Evolutionary conservation across 2,329 filamentous ascomycete genomes (phyloP).

Genomic region (Chalaropsis thielavioides): DNA sequence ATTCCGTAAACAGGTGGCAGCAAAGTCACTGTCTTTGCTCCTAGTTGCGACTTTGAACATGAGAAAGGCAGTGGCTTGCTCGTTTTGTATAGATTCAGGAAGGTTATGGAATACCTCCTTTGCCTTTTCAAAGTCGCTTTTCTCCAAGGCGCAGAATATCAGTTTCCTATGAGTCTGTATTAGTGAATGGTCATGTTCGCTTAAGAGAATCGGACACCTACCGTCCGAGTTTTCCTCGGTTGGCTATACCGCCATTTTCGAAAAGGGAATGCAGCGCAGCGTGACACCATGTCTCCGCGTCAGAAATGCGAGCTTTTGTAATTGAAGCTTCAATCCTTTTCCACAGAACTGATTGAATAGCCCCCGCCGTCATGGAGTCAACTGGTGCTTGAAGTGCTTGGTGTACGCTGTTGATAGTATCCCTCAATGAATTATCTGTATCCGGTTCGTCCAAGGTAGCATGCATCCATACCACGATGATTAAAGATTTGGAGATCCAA

Average conservation of each 20-base stretch:
- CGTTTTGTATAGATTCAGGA: slow-evolving; percentile 40
- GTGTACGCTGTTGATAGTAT: slow-evolving; percentile 26
- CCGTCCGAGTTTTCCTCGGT: slow-evolving; percentile 55
- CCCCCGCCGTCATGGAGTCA: slow-evolving; percentile 46
- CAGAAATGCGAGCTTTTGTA: slow-evolving; percentile 35
- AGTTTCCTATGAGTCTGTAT: slow-evolving; percentile 43
- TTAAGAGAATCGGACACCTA: slow-evolving; percentile 22
- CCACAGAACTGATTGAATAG: slow-evolving; percentile 66
- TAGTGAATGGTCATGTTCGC: not conserved
- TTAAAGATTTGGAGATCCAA: slow-evolving; percentile 55
- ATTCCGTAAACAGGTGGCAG: slow-evolving; percentile 47
- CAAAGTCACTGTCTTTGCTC: slow-evolving; percentile 40
- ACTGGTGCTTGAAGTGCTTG: slow-evolving; percentile 35
- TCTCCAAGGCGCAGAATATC: slow-evolving; percentile 52
- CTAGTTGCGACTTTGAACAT: slow-evolving; percentile 59
- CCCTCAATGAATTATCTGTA: slow-evolving; percentile 12
- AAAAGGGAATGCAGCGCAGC: slow-evolving; percentile 56
- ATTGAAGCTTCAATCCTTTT: slow-evolving; percentile 53
- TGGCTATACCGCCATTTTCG: slow-evolving; percentile 46
- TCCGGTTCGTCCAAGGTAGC: slow-evolving; percentile 27
- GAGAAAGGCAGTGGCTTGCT: slow-evolving; percentile 55
- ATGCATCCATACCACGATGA: slow-evolving; percentile 54
- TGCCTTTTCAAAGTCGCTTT: slow-evolving; percentile 39
- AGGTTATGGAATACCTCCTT: slow-evolving; percentile 43
- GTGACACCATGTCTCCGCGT: slow-evolving; percentile 55